These are phyloP conservation scores for Corylus heterophylla DNA, from an alignment of 306 rosid genomes.

Conservation along the genomic window DNA sequence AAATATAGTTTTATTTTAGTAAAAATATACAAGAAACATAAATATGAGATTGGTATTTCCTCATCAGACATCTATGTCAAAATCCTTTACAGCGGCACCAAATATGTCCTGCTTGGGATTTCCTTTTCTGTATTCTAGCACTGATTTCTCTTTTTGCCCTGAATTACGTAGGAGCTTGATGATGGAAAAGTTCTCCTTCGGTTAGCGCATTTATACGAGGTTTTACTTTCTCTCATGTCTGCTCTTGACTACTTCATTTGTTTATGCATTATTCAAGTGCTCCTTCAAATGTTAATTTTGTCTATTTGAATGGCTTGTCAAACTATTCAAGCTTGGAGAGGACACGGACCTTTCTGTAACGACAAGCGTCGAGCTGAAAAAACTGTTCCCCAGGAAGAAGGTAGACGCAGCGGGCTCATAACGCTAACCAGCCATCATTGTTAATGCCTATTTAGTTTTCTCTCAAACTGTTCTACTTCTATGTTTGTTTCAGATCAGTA, in stretches of 20 bases:
- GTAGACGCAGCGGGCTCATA: constrained; percentile 33
- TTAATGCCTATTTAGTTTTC: neutral
- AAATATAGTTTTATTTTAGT: neutral
- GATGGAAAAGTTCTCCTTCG: constrained; percentile 68
- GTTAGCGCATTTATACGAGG: constrained; percentile 79
- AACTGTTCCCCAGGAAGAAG: constrained; percentile 68
- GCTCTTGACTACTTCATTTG: neutral
- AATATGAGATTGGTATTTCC: neutral
- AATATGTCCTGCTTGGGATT: neutral
- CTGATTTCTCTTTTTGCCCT: constrained; percentile 6
- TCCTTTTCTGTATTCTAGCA: neutral
- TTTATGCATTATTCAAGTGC: constrained; percentile 2
- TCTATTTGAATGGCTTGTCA: constrained; percentile 29
- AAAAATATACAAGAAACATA: neutral
- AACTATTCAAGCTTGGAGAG: constrained; percentile 61
- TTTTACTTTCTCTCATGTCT: constrained; percentile 14
- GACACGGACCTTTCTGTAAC: constrained; percentile 67
- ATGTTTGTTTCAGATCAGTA: constrained; percentile 46
- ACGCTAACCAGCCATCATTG: neutral
- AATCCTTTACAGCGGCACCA: neutral
- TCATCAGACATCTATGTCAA: neutral
- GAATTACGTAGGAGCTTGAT: constrained; percentile 59
- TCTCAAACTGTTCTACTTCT: neutral
- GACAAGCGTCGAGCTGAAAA: constrained; percentile 71
- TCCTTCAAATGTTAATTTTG: constrained; percentile 14